Evolutionary conservation across 805 yeast species (phyloP).

Genomic region (Starmerella vaccinii): DNA sequence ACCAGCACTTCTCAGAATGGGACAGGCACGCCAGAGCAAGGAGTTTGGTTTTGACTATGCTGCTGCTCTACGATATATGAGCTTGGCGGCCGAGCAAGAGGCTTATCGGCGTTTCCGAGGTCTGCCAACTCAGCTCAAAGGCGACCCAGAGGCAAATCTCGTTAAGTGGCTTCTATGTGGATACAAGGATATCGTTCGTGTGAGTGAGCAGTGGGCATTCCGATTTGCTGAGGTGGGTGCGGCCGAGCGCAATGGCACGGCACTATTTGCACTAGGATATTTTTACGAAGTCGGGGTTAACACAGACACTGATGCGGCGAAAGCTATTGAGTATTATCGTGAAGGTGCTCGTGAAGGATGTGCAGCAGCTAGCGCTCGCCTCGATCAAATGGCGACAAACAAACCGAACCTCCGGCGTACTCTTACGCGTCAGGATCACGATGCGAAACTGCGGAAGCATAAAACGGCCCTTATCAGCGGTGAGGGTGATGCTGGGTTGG

Average conservation of each 20-base stretch:
- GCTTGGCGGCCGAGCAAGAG: slow-evolving; percentile 31
- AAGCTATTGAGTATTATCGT: slow-evolving; percentile 43
- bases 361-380: slow-evolving; percentile 29
- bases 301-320: slow-evolving; percentile 35
- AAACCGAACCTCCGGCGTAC: slow-evolving; percentile 17
- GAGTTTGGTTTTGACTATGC: slow-evolving; percentile 30
- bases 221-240: slow-evolving; percentile 59
- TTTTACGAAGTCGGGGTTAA: slow-evolving; percentile 60
- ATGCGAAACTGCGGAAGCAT: slow-evolving; percentile 16
- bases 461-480: slow-evolving; percentile 15
- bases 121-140: slow-evolving; percentile 20
- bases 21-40: slow-evolving; percentile 30
- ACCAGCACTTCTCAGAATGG: slow-evolving; percentile 33
- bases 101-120: slow-evolving; percentile 24
- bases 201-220: slow-evolving; percentile 55
- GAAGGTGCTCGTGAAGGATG: slow-evolving; percentile 46
- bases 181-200: slow-evolving; percentile 41
- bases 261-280: slow-evolving; percentile 60
- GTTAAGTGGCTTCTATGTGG: slow-evolving; percentile 64
- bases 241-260: slow-evolving; percentile 48
- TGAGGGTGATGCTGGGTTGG: slow-evolving; percentile 11
- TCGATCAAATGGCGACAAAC: slow-evolving; percentile 19
- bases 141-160: slow-evolving; percentile 34
- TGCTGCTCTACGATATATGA: slow-evolving; percentile 30
- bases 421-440: slow-evolving; percentile 22